Base-by-base conservation (phyloP, 495 filamentous ascomycete genomes). In the Trichoderma erinaceum region DNA sequence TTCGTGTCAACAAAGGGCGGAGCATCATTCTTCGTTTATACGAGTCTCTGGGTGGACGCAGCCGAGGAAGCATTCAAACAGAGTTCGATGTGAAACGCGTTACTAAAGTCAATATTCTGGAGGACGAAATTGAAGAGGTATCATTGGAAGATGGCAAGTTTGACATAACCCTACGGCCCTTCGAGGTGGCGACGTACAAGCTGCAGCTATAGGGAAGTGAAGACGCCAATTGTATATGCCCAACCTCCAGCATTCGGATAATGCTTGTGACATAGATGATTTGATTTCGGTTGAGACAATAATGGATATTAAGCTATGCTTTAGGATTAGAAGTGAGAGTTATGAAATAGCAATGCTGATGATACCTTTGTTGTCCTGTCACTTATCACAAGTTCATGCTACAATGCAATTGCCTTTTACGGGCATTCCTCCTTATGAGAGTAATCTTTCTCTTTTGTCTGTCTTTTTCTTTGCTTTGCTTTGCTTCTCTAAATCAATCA, bases 161-260 rank as follows among this genome's bases (percentile, higher is more conserved):
- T 52, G 73, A 81, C 63, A 83, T 98, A 71, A 84, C 88, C 44
- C 72, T 97, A 70, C 84, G 88, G 77, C 86, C 93, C 32, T 99
- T 97, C 78, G 95, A 99, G 84, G 90, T 99, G 38, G 91, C 88
- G 35, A 96, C 90, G 1, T 97, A 85, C 74, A 86, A 90, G 73
- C 79, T 97, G 72, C 87, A 91, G 75, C 74, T 98, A 72, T 89
- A 64, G 71, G 66, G 12, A 1, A 16, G 7, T 41, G 11, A 15
- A 32, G 56, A 61, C 1, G 10, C 56, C n/a, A 27, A 21, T 23
- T 58, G 41, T 50, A 21, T 35, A 13, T 61, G 56, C 27, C 56
- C 56, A 16, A 25, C 7, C 13, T 32, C 56, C 29, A 61, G 23
- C 56, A 61, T 61, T 32, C 23, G 25, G 11, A 61, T 61, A 61